Conservation (phyloP, 257 asterid species). For the Osmanthus fragrans region DNA sequence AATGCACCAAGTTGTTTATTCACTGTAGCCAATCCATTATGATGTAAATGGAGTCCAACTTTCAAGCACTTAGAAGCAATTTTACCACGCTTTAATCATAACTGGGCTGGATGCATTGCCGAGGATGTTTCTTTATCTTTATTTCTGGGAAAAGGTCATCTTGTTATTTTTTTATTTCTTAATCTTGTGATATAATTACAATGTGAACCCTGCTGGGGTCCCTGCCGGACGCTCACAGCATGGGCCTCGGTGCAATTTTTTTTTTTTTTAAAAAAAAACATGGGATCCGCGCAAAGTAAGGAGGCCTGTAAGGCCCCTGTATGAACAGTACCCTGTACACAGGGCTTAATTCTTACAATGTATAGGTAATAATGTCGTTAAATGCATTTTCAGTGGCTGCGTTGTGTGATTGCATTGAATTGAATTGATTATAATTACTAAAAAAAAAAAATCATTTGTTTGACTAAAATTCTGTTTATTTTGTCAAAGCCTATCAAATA, state of each 20-base stretch:
- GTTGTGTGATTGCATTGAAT: neutral
- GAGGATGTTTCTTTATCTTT: neutral
- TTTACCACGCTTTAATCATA: neutral
- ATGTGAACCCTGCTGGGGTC: too few species aligned
- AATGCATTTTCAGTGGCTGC: neutral
- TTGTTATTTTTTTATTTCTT: neutral
- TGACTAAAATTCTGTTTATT: too few species aligned
- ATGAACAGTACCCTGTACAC: too few species aligned
- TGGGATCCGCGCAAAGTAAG: too few species aligned
- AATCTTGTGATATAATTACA: neutral
- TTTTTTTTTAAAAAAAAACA: too few species aligned
- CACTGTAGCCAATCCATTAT: neutral
- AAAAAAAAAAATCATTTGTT: too few species aligned
- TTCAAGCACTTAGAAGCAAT: neutral
- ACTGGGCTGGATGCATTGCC: neutral
- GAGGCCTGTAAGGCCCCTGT: too few species aligned
- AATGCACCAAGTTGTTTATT: neutral
- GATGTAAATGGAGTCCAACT: constrained; percentile 5
- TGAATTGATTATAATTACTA: neutral
- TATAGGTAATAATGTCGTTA: neutral
- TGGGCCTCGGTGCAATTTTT: too few species aligned
- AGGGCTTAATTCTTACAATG: neutral
- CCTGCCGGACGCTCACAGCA: too few species aligned
- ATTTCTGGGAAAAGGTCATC: neutral
- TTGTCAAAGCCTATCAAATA: too few species aligned